Evolutionary conservation across 179 eudicot genomes (phyloP), one percentile per base, ranked within the genome.

Genomic region (Beta macrorhiza): DNA sequence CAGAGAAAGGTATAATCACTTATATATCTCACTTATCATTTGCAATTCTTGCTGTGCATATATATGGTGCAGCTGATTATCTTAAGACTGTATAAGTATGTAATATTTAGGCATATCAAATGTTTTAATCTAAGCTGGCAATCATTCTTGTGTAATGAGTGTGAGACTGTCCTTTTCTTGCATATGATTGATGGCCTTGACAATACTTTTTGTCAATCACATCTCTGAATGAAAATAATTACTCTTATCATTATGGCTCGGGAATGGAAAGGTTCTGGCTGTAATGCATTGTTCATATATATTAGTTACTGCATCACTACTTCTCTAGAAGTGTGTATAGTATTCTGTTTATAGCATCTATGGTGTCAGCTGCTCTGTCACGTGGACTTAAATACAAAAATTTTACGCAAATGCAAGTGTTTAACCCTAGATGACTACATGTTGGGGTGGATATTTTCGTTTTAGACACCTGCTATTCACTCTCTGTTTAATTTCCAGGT

Each of bases 401-500:
- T 25, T 25, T 25, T 25, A 25, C 25, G 25, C 25, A 25, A 25
- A 25, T 25, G 25, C 25, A 25, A 25, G 25, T 25, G 25, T 25
- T 25, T 25, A 25, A 25, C 25, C 25, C 25, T 25, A 25, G 25
- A 25, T 25, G 25, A 25, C 25, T 25, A 25, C 25, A 25, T 25
- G 25, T 25, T 25, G 25, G 25, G 25, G 25, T 25, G 25, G 25
- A 25, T 25, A 25, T 25, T 25, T 25, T 25, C 25, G 25, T 25
- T 25, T 25, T 25, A 25, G 25, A 25, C 25, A 25, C 25, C 25
- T 25, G 25, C 25, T 25, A 25, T 25, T 25, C 25, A 25, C 25
- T 25, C 8, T 45, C 9, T 13, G 13, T 52, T 78, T 22, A 42
- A 29, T 61, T 79, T 68, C 44, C 83, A 25, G 93, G 87, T 74